These are phyloP conservation scores for Pochonia chlamydosporia DNA, from an alignment of 2,329 filamentous ascomycete species.

Conservation along the genomic window DNA sequence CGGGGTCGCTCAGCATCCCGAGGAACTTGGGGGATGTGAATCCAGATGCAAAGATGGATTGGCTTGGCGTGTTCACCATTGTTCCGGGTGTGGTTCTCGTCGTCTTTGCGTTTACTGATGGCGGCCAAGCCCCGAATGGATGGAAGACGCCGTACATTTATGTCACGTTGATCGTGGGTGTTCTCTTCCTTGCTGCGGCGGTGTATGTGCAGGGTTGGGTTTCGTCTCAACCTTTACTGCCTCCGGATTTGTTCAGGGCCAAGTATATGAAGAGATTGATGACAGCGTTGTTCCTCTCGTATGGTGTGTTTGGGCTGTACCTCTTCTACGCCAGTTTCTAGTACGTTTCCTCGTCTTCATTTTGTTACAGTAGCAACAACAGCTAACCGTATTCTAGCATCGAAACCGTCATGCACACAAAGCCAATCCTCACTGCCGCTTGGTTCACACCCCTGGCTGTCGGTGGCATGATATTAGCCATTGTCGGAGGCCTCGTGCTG, in stretches of 20 bases:
- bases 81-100: slow-evolving; percentile 62
- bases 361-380: too few relatives aligned
- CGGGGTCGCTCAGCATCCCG: slow-evolving; percentile 35
- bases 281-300: slow-evolving; percentile 57
- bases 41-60: slow-evolving; percentile 54
- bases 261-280: slow-evolving; percentile 63
- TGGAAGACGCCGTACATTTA: slow-evolving; percentile 73
- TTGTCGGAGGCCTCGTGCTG: slow-evolving; percentile 59
- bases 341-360: slow-evolving; percentile 33
- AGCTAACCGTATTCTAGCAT: slow-evolving; percentile 36
- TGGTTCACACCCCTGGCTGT: slow-evolving; percentile 65
- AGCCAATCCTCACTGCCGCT: slow-evolving; percentile 57
- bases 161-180: slow-evolving; percentile 57
- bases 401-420: slow-evolving; percentile 51
- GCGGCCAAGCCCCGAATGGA: slow-evolving; percentile 59
- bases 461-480: slow-evolving; percentile 61
- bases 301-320: slow-evolving; percentile 63
- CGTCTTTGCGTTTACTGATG: slow-evolving; percentile 71
- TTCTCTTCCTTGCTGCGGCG: slow-evolving; percentile 51
- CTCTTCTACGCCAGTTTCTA: slow-evolving; percentile 66
- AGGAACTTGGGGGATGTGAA: slow-evolving; percentile 21
- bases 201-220: slow-evolving; percentile 71
- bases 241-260: slow-evolving; percentile 62
- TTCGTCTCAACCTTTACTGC: slow-evolving; percentile 61
- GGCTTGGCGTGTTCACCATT: slow-evolving; percentile 55